phyloP scores from a whole-genome alignment of 2,329 filamentous ascomycete genomes.

The Fusarium sp. region DNA sequence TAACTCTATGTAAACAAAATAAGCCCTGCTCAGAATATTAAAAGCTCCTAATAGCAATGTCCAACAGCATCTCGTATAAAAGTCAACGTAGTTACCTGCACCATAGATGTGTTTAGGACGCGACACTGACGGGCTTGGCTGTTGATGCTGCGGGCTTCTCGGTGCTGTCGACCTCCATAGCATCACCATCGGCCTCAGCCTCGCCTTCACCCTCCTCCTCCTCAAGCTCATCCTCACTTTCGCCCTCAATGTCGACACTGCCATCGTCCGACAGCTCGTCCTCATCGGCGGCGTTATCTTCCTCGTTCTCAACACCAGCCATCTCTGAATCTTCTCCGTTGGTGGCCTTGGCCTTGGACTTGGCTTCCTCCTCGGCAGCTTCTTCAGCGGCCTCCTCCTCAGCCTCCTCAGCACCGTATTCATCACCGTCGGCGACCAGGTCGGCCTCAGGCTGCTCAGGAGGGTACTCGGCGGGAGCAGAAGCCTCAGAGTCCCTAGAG shows the following conservation, averaged over 20 bases:
- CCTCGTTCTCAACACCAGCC: conserved; percentile 72
- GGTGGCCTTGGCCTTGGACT: conserved; percentile 57
- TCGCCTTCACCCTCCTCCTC: conserved; percentile 70
- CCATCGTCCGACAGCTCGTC: conserved; percentile 78
- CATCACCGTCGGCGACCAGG: conserved; percentile 82
- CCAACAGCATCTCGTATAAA: conserved; percentile 38
- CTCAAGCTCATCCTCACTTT: conserved; percentile 78
- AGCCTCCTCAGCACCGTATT: conserved; percentile 91
- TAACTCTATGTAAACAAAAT: conserved; percentile 48
- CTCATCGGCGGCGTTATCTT: conserved; percentile 66
- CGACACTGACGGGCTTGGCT: conserved; percentile 53
- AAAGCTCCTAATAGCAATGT: conserved; percentile 34
- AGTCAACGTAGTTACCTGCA: conserved; percentile 16
- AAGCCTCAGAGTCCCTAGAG: conserved; percentile 93
- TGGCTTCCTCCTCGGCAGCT: conserved; percentile 57
- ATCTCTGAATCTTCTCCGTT: conserved; percentile 79
- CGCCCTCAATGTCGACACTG: conserved; percentile 82
- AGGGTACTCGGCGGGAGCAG: conserved; percentile 93
- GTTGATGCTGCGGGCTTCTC: conserved; percentile 53
- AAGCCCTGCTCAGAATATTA: conserved; percentile 31
- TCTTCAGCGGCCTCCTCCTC: conserved; percentile 76
- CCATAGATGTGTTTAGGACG: conserved; percentile 44
- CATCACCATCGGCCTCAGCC: conserved; percentile 54
- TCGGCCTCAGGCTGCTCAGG: conserved; percentile 98
- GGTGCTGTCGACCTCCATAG: conserved; percentile 63